These are phyloP conservation scores for Phytomonas sp. DNA, from an alignment of 208 protist species.

Conservation along the genomic window DNA sequence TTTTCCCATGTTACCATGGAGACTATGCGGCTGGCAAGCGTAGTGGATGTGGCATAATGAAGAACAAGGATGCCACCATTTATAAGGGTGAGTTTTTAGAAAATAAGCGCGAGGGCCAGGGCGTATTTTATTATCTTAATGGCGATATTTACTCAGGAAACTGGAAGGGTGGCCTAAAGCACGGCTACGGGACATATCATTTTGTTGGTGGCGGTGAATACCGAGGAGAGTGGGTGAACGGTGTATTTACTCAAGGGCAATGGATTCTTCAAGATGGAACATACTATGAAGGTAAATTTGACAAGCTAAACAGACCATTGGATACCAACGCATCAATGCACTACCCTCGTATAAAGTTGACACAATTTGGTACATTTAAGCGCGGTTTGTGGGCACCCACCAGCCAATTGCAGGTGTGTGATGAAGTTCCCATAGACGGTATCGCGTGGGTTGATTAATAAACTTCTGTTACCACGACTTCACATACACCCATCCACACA, in stretches of 20 bases:
- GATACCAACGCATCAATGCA: conserved; percentile 72
- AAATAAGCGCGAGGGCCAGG: conserved; percentile 82
- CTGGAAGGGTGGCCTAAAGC: conserved; percentile 71
- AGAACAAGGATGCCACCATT: conserved; percentile 83
- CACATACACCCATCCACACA: neutral
- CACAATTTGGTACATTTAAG: conserved; percentile 62
- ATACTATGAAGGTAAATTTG: conserved; percentile 87
- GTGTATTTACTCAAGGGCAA: conserved; percentile 79
- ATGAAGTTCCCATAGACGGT: conserved; percentile 29
- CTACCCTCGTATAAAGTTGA: conserved; percentile 57
- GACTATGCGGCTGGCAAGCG: conserved; percentile 80
- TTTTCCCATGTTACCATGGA: conserved; percentile 75
- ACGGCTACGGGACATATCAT: conserved; percentile 87
- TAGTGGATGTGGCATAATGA: conserved; percentile 79
- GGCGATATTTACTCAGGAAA: conserved; percentile 86
- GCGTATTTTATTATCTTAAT: conserved; percentile 90
- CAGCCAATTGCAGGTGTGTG: conserved; percentile 48
- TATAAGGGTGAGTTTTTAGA: conserved; percentile 89
- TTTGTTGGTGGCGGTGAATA: conserved; percentile 81
- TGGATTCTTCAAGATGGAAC: conserved; percentile 81
- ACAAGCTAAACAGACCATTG: conserved; percentile 76
- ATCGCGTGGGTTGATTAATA: conserved; percentile 23
- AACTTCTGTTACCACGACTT: neutral
- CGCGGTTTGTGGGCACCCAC: conserved; percentile 69
- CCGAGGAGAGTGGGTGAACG: conserved; percentile 63